A percentile compares a stretch with the other conserved stretches of the same genome.
Evolutionary conservation across 306 rosid species (phyloP).

Genomic region (Hippophae rhamnoides): DNA sequence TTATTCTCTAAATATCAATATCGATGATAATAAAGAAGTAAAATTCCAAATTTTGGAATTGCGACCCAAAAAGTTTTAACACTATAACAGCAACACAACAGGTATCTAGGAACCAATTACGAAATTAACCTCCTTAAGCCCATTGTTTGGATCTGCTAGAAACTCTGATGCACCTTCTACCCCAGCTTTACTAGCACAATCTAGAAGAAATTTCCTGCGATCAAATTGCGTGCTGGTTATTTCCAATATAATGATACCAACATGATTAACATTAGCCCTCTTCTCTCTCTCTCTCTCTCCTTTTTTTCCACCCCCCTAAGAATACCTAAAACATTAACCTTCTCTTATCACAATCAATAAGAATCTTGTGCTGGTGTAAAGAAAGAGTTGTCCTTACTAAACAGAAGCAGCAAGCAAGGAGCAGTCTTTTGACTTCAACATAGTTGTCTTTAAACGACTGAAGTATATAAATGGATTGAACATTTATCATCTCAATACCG

Average conservation of each 20-base stretch:
- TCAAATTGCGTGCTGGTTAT: slow-evolving; percentile 23
- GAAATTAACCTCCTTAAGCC: slow-evolving; percentile 56
- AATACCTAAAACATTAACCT: no score
- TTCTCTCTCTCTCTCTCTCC: neutral
- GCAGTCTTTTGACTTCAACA: neutral
- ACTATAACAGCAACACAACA: neutral
- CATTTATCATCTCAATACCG: neutral
- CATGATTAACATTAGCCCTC: neutral
- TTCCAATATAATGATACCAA: slow-evolving; percentile 6
- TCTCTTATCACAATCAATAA: no score
- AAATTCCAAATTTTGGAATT: no score
- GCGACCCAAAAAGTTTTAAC: no score
- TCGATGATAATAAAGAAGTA: no score
- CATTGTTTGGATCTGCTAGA: slow-evolving; percentile 65
- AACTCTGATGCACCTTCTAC: slow-evolving; percentile 77
- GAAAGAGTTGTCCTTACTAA: no score
- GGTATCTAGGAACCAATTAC: slow-evolving; percentile 10
- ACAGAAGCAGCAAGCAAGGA: no score
- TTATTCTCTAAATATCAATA: no score
- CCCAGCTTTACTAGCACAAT: slow-evolving; percentile 65
- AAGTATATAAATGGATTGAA: neutral
- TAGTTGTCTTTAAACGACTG: neutral
- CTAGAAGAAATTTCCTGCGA: slow-evolving; percentile 74
- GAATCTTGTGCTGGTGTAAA: no score
- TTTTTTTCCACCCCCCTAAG: no score